These are phyloP conservation scores for Fraxinus angustifolia DNA, from an alignment of 305 asterid species.

Conservation along the genomic window DNA sequence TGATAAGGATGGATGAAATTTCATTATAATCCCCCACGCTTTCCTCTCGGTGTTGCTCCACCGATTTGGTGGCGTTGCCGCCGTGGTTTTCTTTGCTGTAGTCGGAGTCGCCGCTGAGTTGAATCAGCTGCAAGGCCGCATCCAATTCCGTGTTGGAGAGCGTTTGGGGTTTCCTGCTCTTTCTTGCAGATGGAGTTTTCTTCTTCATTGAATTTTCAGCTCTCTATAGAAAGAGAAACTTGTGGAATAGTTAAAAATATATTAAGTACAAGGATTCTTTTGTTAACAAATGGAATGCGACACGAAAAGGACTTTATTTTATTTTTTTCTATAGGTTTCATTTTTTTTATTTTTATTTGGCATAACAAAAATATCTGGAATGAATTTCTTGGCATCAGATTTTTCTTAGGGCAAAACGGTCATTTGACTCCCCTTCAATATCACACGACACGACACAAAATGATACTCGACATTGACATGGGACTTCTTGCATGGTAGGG, in stretches of 20 bases:
- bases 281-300: background rate
- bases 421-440: background rate
- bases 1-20: conserved; percentile 33
- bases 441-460: background rate
- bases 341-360: background rate
- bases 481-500: too few relatives aligned
- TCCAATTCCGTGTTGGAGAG: conserved; percentile 49
- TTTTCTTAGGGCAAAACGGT: background rate
- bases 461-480: background rate
- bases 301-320: background rate
- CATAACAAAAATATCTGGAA: background rate
- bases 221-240: background rate
- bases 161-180: conserved; percentile 14
- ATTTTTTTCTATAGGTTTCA: too few relatives aligned
- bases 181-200: conserved; percentile 19
- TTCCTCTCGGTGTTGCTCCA: conserved; percentile 32
- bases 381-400: background rate
- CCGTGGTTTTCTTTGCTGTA: conserved; percentile 17
- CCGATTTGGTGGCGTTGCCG: conserved; percentile 12
- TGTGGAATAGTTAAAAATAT: background rate
- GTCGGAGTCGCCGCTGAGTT: conserved; percentile 69
- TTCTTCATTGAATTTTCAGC: conserved; percentile 19
- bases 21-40: conserved; percentile 53
- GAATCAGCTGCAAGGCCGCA: conserved; percentile 68
- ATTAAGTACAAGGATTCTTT: background rate